Evolutionary conservation across 495 filamentous ascomycete genomes (phyloP), one percentile per base, ranked within the genome.

Genomic region (Jackrogersella multiformis): DNA sequence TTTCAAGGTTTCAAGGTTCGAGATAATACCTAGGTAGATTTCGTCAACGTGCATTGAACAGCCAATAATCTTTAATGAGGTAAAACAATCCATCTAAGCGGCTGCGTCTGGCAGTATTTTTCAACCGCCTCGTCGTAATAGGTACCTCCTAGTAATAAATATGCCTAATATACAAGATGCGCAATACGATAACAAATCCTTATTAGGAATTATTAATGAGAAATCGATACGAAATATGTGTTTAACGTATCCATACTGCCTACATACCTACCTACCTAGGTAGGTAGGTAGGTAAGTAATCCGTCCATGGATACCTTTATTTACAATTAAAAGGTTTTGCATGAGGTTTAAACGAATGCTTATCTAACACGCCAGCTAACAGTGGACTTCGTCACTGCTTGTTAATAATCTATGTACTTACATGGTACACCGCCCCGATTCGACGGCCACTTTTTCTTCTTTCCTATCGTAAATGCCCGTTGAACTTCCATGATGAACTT

Each of bases 371-470:
- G n/a, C 41, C 34, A 23, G 32, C 32, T 32, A 26, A 32, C 32
- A n/a, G n/a, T n/a, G n/a, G n/a, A n/a, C n/a, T n/a, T n/a, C n/a
- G n/a, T n/a, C n/a, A n/a, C n/a, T n/a, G n/a, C n/a, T n/a, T n/a
- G 4, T 34, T 16, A 34, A 35, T 13, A 8, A 8, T n/a, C 8
- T 42, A 39, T 30, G 7, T 15, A 26, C 23, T 41, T 49, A n/a
- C n/a, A n/a, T n/a, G n/a, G n/a, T 64, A 64, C 61, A 64, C 61
- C 61, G 61, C 61, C 61, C 36, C 46, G 20, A 45, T 45, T 56
- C 26, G 38, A 28, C 23, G 34, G 61, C 35, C 32, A 10, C 24
- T 45, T 65, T 36, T 45, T 45, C 45, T n/a, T n/a, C 30, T 38
- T 46, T 28, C 46, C 18, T 10, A 32, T 44, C 30, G 30, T 18